Conservation (phyloP, 768 basidiomycete species). For the Suillus variegatus region DNA sequence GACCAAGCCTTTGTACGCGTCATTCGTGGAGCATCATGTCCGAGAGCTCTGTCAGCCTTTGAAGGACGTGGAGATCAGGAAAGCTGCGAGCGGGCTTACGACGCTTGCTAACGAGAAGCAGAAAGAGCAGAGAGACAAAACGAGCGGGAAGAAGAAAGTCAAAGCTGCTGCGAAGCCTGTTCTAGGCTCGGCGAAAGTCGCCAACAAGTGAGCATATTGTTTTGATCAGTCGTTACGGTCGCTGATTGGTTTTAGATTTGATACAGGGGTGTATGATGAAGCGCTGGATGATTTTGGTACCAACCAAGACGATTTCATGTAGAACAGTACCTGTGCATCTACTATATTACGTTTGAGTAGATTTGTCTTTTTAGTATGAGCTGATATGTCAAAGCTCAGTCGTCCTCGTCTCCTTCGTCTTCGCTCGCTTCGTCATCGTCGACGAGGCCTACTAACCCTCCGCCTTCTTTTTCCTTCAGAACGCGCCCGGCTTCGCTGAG, state of each 20-base stretch:
- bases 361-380: constrained; percentile 6
- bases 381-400: constrained; percentile 15
- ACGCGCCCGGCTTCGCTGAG: constrained; percentile 70
- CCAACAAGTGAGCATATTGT: constrained; percentile 52
- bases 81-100: constrained; percentile 81
- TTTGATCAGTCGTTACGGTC: background rate
- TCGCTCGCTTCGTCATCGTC: constrained; percentile 73
- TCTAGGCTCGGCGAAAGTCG: constrained; percentile 70
- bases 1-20: constrained; percentile 76
- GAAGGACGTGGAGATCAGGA: constrained; percentile 89
- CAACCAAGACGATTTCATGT: constrained; percentile 88
- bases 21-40: constrained; percentile 84
- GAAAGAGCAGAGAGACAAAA: constrained; percentile 83
- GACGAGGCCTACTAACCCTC: constrained; percentile 68
- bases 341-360: constrained; percentile 15
- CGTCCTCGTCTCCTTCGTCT: constrained; percentile 42
- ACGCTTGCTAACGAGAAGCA: constrained; percentile 95
- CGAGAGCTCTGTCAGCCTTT: constrained; percentile 75
- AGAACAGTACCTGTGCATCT: constrained; percentile 35
- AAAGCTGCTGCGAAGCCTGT: constrained; percentile 71
- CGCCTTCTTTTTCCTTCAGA: constrained; percentile 63
- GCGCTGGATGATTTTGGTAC: constrained; percentile 85
- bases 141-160: constrained; percentile 88
- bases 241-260: constrained; percentile 51
- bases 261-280: constrained; percentile 84